These are phyloP conservation scores for Phytophthora ramorum DNA, from an alignment of 352 stramenopile species.

Conservation along the genomic window DNA sequence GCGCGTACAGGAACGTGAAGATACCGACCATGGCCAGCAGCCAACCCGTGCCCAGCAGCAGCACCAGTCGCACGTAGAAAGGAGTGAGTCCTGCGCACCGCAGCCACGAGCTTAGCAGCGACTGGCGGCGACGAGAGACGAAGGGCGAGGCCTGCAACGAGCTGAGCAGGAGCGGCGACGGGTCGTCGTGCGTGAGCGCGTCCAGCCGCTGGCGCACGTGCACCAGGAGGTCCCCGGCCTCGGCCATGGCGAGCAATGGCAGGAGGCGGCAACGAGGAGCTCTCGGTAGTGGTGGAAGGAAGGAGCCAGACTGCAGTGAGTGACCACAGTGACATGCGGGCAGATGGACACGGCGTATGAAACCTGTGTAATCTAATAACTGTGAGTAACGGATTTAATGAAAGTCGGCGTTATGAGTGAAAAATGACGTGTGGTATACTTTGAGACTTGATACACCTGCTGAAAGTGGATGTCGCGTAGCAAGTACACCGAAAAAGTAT, in stretches of 20 bases:
- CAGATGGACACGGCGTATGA: background rate
- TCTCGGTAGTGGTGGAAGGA: slow-evolving; percentile 1
- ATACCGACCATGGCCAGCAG: slow-evolving; percentile 50
- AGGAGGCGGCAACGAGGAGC: background rate
- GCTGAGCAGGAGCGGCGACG: no score
- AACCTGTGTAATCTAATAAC: background rate
- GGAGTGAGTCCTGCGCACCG: slow-evolving; percentile 45
- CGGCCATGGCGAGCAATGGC: slow-evolving; percentile 22
- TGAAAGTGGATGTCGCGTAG: background rate
- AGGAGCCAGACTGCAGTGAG: background rate
- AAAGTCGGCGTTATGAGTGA: no score
- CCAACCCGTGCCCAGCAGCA: slow-evolving; percentile 60
- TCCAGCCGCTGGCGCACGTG: slow-evolving; percentile 63
- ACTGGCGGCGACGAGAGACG: background rate
- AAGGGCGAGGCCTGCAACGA: no score
- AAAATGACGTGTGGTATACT: background rate
- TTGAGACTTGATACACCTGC: no score
- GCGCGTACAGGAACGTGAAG: slow-evolving; percentile 45
- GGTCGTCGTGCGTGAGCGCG: slow-evolving; percentile 56
- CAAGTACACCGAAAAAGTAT: background rate
- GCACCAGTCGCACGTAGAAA: slow-evolving; percentile 54
- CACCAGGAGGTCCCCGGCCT: slow-evolving; percentile 43
- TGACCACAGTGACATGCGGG: slow-evolving; percentile 16
- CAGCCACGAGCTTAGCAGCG: slow-evolving; percentile 20
- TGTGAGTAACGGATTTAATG: background rate